These are phyloP conservation scores for Arthrobotrys iridis DNA, from an alignment of 2,329 filamentous ascomycete species.

Conservation along the genomic window DNA sequence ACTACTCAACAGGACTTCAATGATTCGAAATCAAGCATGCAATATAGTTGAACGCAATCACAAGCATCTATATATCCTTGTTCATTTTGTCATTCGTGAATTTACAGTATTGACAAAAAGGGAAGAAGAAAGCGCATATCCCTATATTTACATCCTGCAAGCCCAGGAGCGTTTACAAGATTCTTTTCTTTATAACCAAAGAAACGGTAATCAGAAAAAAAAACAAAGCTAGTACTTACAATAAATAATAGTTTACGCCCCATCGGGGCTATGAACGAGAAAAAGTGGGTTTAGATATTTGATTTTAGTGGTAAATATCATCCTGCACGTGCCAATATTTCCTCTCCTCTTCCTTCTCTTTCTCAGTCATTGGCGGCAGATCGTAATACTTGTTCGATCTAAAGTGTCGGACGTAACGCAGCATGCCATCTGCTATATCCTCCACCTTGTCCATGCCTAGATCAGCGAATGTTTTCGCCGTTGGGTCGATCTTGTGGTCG, in stretches of 20 bases:
- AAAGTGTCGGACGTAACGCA: constrained; percentile 78
- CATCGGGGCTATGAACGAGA: constrained; percentile 1
- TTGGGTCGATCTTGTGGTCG: constrained; percentile 88
- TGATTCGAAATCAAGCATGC: constrained; percentile 60
- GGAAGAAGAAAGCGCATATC: constrained; percentile 12
- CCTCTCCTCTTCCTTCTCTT: constrained; percentile 92
- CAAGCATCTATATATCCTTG: not conserved
- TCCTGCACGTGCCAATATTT: constrained; percentile 96
- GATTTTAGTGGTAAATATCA: constrained; percentile 63
- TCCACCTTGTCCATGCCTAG: constrained; percentile 89
- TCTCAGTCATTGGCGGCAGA: constrained; percentile 90
- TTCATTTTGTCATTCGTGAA: not conserved
- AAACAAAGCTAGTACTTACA: constrained; percentile 44
- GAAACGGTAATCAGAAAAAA: constrained; percentile 12
- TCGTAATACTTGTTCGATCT: constrained; percentile 90
- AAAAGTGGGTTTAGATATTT: not conserved
- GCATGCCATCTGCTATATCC: constrained; percentile 79
- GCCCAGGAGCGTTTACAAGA: constrained; percentile 16
- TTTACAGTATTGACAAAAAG: not conserved
- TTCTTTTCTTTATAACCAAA: constrained; percentile 29
- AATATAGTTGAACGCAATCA: constrained; percentile 54
- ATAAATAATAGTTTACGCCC: constrained; percentile 20
- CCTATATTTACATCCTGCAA: constrained; percentile 48
- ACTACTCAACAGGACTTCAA: constrained; percentile 62
- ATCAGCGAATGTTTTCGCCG: constrained; percentile 94